Evolutionary conservation across 768 basidiomycete genomes (phyloP).

Genomic region (Sporobolomyces phaffii): DNA sequence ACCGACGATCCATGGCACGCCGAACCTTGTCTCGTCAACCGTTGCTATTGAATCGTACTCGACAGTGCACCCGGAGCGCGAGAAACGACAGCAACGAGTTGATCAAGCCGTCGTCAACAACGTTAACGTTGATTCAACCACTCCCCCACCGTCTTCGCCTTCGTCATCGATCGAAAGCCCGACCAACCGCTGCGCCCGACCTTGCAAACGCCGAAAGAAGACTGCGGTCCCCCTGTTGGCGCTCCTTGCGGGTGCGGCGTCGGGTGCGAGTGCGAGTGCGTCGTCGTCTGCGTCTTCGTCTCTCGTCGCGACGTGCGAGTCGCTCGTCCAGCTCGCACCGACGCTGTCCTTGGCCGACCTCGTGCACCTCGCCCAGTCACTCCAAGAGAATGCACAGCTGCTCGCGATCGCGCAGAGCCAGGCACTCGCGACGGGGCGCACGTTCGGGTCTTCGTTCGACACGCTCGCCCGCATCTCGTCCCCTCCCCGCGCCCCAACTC

Average conservation of each 20-base stretch:
- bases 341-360: background rate
- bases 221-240: background rate
- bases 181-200: background rate
- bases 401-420: slow-evolving; percentile 8
- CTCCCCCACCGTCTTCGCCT: background rate
- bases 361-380: slow-evolving; percentile 1
- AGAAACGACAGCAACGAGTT: too few relatives aligned
- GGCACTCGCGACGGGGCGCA: background rate
- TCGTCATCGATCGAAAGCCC: background rate
- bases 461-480: slow-evolving; percentile 5
- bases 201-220: background rate
- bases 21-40: too few relatives aligned
- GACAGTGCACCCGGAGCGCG: too few relatives aligned
- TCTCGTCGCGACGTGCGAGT: background rate
- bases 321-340: background rate
- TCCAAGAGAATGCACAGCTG: background rate
- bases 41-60: too few relatives aligned
- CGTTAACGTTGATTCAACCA: background rate
- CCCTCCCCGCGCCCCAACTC: background rate
- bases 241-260: background rate
- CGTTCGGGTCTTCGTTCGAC: background rate
- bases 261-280: too few relatives aligned
- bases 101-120: background rate
- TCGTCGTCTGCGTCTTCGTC: background rate
- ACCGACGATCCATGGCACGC: background rate